Evolutionary conservation across 2,329 filamentous ascomycete species (phyloP).

Genomic region (Coniochaeta sp.): DNA sequence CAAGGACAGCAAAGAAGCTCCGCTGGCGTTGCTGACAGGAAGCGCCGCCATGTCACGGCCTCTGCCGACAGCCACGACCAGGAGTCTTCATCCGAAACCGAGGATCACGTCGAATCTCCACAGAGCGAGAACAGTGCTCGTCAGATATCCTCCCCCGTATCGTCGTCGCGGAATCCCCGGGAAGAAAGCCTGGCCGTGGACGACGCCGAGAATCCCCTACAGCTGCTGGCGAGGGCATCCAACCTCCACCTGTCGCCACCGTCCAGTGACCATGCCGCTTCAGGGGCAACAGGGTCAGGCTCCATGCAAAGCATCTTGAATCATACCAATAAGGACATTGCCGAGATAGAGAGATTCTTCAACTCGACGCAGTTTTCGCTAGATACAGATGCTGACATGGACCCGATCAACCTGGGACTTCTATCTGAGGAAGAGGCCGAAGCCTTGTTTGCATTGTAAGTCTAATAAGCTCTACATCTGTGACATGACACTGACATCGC

Average conservation of each 20-base stretch:
- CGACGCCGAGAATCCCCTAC: slow-evolving; percentile 68
- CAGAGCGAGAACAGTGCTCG: slow-evolving; percentile 18
- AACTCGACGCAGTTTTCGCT: slow-evolving; percentile 54
- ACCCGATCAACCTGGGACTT: slow-evolving; percentile 64
- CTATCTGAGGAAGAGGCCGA: slow-evolving; percentile 58
- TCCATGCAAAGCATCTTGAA: slow-evolving; percentile 19
- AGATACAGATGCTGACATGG: slow-evolving; percentile 56
- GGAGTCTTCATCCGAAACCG: slow-evolving; percentile 17
- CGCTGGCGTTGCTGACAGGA: slow-evolving; percentile 6
- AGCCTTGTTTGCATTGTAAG: slow-evolving; percentile 57
- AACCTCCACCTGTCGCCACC: slow-evolving; percentile 51
- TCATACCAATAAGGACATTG: slow-evolving; percentile 22
- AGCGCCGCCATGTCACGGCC: slow-evolving; percentile 6
- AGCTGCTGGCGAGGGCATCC: slow-evolving; percentile 65
- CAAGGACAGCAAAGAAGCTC: slow-evolving; percentile 3
- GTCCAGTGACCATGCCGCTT: slow-evolving; percentile 13
- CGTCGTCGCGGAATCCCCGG: slow-evolving; percentile 13
- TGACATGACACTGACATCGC: not conserved
- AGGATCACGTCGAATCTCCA: slow-evolving; percentile 17
- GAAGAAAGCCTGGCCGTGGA: slow-evolving; percentile 55
- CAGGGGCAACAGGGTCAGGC: slow-evolving; percentile 8
- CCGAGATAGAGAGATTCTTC: slow-evolving; percentile 57
- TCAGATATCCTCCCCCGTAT: not conserved
- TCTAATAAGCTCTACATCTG: slow-evolving; percentile 4
- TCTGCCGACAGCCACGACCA: slow-evolving; percentile 8